Conservation (phyloP, 2,329 filamentous ascomycete species). For the Scedosporium boydii region DNA sequence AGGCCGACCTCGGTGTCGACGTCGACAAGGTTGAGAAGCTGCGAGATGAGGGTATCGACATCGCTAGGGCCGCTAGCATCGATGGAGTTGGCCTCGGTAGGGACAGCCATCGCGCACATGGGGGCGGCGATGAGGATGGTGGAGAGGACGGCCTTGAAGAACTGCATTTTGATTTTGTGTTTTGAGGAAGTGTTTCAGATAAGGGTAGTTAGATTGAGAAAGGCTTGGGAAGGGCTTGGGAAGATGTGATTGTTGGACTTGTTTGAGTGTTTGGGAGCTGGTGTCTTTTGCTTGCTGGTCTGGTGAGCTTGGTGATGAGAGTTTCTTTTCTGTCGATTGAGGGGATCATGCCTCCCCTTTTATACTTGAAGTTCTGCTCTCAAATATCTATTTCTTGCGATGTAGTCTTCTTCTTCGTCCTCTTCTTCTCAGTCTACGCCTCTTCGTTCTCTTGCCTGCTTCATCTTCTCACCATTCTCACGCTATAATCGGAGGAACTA, state of each 20-base stretch:
- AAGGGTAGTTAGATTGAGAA: neutral
- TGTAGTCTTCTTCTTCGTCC: too few relatives aligned
- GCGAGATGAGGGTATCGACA: neutral
- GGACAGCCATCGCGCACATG: neutral
- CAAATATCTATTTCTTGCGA: too few relatives aligned
- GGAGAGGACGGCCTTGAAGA: conserved; percentile 3
- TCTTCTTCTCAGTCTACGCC: too few relatives aligned
- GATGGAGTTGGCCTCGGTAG: neutral
- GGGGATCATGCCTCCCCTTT: neutral
- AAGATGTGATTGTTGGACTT: too few relatives aligned
- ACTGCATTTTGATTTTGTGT: conserved; percentile 3
- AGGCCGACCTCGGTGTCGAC: neutral
- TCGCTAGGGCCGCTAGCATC: neutral
- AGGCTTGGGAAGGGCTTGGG: too few relatives aligned
- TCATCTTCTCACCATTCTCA: too few relatives aligned
- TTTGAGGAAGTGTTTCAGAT: neutral
- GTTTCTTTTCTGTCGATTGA: neutral
- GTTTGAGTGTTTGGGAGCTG: conserved; percentile 10
- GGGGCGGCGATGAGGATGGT: conserved; percentile 2
- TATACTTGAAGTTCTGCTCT: neutral
- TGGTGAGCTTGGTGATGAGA: neutral
- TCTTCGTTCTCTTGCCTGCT: too few relatives aligned
- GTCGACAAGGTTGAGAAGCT: neutral
- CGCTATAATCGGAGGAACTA: too few relatives aligned
- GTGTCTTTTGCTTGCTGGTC: neutral